These are phyloP conservation scores for Septoria linicola DNA, from an alignment of 2,329 filamentous ascomycete species.

Conservation along the genomic window DNA sequence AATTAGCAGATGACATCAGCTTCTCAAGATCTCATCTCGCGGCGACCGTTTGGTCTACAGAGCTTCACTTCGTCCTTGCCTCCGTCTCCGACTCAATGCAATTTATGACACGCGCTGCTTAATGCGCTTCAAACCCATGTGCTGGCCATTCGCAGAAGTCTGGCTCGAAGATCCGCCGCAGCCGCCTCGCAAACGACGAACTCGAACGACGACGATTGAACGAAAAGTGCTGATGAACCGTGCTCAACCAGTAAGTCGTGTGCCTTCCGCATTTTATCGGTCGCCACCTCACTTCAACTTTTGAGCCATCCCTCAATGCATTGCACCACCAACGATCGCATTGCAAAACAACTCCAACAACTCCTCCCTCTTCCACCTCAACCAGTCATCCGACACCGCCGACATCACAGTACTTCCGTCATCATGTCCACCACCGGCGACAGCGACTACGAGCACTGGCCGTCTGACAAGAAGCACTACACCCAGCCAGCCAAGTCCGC, in stretches of 20 bases:
- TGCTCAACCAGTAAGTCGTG: constrained; percentile 18
- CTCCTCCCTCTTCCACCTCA: constrained; percentile 15
- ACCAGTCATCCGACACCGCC: constrained; percentile 7
- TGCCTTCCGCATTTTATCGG: constrained; percentile 3
- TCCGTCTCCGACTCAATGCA: not conserved
- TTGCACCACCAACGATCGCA: constrained; percentile 3
- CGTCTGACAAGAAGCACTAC: constrained; percentile 27
- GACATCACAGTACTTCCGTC: not conserved
- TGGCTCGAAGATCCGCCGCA: constrained; percentile 31
- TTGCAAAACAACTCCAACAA: constrained; percentile 10
- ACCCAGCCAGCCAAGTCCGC: constrained; percentile 18
- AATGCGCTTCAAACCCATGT: no score
- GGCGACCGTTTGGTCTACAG: not conserved
- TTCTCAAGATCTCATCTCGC: not conserved
- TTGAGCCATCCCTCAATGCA: constrained; percentile 14
- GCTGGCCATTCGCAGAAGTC: constrained; percentile 35
- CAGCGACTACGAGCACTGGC: constrained; percentile 37
- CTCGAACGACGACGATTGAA: constrained; percentile 3
- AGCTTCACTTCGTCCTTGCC: not conserved
- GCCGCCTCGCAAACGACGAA: constrained; percentile 20
- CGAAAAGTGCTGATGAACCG: constrained; percentile 5
- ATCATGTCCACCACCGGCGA: constrained; percentile 19
- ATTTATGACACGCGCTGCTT: no score
- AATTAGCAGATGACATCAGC: not conserved
- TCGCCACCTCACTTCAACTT: constrained; percentile 14